A percentile compares a stretch with the other conserved stretches of the same genome.
These are phyloP conservation scores for Novymonas esmeraldas DNA, from an alignment of 208 protist genomes.

Conservation along the genomic window DNA sequence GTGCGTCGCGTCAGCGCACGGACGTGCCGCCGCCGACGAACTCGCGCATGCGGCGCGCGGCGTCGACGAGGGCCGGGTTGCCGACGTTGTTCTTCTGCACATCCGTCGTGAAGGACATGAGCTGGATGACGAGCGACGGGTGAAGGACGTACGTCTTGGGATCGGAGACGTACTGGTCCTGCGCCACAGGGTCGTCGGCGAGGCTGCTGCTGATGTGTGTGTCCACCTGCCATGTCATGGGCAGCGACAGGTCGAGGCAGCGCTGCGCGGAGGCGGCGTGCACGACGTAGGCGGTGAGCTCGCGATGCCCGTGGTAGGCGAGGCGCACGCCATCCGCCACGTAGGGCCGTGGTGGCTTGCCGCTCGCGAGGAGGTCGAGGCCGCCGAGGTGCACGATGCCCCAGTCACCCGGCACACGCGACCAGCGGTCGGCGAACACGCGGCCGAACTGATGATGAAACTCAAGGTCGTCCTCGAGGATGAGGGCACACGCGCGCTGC, in stretches of 20 bases:
- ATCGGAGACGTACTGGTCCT: slow-evolving; percentile 86
- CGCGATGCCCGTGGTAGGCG: slow-evolving; percentile 87
- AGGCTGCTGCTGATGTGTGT: slow-evolving; percentile 85
- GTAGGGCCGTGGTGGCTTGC: slow-evolving; percentile 85
- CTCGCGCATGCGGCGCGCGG: slow-evolving; percentile 86
- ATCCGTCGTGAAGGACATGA: slow-evolving; percentile 88
- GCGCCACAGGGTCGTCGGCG: slow-evolving; percentile 54
- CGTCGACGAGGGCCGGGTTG: slow-evolving; percentile 84
- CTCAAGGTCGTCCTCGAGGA: slow-evolving; percentile 92
- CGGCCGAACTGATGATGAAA: slow-evolving; percentile 80
- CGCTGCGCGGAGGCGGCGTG: slow-evolving; percentile 66
- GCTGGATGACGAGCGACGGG: slow-evolving; percentile 86
- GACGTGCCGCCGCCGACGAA: slow-evolving; percentile 89
- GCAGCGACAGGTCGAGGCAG: slow-evolving; percentile 76
- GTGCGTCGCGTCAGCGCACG: slow-evolving; percentile 45
- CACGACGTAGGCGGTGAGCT: slow-evolving; percentile 91
- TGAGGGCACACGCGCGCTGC: slow-evolving; percentile 48
- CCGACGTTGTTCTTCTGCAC: slow-evolving; percentile 82
- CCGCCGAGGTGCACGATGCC: slow-evolving; percentile 90
- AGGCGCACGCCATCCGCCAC: slow-evolving; percentile 77
- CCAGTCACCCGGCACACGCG: slow-evolving; percentile 79
- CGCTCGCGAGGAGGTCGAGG: slow-evolving; percentile 78
- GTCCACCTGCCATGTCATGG: slow-evolving; percentile 93
- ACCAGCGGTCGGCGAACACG: slow-evolving; percentile 56
- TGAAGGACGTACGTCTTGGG: slow-evolving; percentile 92